Base-by-base conservation (phyloP, 1,284 basidiomycete species). In the Cutaneotrichosporon cutaneum region DNA sequence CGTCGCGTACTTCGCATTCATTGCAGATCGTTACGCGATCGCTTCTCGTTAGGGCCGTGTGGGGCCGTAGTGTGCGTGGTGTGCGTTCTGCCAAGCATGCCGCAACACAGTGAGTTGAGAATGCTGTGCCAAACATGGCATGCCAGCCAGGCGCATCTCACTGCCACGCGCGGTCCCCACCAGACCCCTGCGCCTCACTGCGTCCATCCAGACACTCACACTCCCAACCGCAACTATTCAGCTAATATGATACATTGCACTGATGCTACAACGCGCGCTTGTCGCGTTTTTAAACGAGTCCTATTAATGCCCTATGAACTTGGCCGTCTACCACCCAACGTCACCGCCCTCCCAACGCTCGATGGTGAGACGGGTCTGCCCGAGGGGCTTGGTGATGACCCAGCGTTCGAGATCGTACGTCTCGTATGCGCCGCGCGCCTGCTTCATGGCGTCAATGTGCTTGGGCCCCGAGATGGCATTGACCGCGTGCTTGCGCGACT, bases 401-500 rank as follows among this genome's bases (percentile, higher is more conserved):
- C 90, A 86, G 42, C 92, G 84, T 76, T 92, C 89, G 14, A 95
- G 82, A 24, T 84, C 81, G 73, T 94, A 95, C 22, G 85, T 81
- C 70, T 92, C 89, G 75, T 92, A 95, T 0, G 89, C 88, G 10
- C 82, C 80, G 8, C 85, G 84, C 0, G 93, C 89, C 16, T 94
- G 84, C 65, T 82, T 84, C 87, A 92, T 92, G 6, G 92, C 93
- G 45, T 83, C 83, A 57, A 89, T 84, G 71, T 95, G 93, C 68
- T 89, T 84, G 14, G 90, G 90, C 6, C 87, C 85, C 1, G 86
- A 85, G 69, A 87, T 92, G 0, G 92, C 92, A 8, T 86, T 86
- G 36, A 87, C 80, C 0, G 93, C 93, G 68, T 92, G 89, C 66
- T 84, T 84, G 5, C 91, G 86, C 66, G 63, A 65, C 65, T 92